Percentiles rank a stretch among this genome's conserved stretches.
Evolutionary conservation across 345 rosid genomes (phyloP).

Genomic region (Isatis tinctoria): DNA sequence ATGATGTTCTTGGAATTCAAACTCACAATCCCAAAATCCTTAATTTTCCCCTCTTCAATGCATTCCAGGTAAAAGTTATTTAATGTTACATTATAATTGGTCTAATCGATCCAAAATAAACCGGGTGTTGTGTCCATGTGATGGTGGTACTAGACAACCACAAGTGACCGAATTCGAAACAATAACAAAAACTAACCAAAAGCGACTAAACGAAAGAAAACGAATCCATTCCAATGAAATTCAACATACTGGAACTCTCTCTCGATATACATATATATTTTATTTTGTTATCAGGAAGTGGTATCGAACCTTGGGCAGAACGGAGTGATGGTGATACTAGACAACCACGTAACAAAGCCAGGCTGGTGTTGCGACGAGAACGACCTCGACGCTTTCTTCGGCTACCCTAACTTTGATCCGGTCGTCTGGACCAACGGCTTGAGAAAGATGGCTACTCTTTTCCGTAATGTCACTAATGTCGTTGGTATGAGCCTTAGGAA

Average conservation of each 20-base stretch:
- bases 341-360: conserved; percentile 78
- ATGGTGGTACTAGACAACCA: no score
- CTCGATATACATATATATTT: background rate
- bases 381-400: conserved; percentile 86
- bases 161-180: background rate
- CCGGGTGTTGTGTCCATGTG: no score
- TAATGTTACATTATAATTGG: background rate
- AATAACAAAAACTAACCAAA: background rate
- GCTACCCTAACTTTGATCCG: conserved; percentile 66
- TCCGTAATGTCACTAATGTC: conserved; percentile 49
- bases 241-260: background rate
- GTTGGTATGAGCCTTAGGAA: conserved; percentile 85
- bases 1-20: conserved; percentile 55
- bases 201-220: background rate
- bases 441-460: conserved; percentile 60
- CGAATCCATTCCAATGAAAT: background rate
- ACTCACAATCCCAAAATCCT: conserved; percentile 66
- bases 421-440: conserved; percentile 61
- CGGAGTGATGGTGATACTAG: conserved; percentile 71
- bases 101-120: background rate
- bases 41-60: conserved; percentile 57
- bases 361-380: conserved; percentile 81
- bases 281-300: conserved; percentile 46
- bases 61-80: conserved; percentile 51
- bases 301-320: conserved; percentile 59